Percentiles rank a stretch among this genome's conserved stretches.
Evolutionary conservation across 2,329 filamentous ascomycete genomes (phyloP).

Genomic region (Pleurostoma richardsiae): DNA sequence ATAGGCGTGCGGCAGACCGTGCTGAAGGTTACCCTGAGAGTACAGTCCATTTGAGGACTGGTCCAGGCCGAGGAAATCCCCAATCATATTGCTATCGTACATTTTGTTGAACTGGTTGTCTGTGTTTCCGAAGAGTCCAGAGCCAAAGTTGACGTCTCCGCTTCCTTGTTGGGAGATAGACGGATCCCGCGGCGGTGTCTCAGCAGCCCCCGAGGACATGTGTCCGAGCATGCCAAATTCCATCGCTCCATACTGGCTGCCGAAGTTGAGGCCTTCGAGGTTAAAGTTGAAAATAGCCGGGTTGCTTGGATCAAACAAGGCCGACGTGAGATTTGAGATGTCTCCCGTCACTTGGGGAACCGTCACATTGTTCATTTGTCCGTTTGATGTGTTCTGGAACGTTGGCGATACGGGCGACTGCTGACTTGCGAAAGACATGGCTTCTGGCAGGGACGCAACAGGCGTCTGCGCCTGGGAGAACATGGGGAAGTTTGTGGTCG

Average conservation of each 20-base stretch:
- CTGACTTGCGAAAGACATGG: constrained; percentile 54
- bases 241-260: constrained; percentile 90
- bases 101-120: constrained; percentile 43
- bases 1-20: constrained; percentile 60
- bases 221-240: constrained; percentile 96
- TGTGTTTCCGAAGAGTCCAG: constrained; percentile 47
- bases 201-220: constrained; percentile 87
- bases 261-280: constrained; percentile 88
- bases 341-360: constrained; percentile 45
- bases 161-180: constrained; percentile 33
- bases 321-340: constrained; percentile 43
- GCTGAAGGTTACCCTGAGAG: constrained; percentile 53
- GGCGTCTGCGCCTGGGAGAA: constrained; percentile 42
- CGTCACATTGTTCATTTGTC: constrained; percentile 38
- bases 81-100: constrained; percentile 42
- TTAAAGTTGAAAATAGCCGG: constrained; percentile 94
- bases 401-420: constrained; percentile 71
- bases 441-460: constrained; percentile 40
- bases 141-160: constrained; percentile 33
- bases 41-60: constrained; percentile 41
- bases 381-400: constrained; percentile 56
- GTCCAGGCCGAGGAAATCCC: constrained; percentile 50
- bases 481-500: constrained; percentile 41
- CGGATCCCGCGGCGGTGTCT: constrained; percentile 66
- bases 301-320: constrained; percentile 85